Percentiles rank a stretch among this genome's conserved stretches.
phyloP scores from a whole-genome alignment of 179 eudicot genomes.

The Heliamphora pulchella region DNA sequence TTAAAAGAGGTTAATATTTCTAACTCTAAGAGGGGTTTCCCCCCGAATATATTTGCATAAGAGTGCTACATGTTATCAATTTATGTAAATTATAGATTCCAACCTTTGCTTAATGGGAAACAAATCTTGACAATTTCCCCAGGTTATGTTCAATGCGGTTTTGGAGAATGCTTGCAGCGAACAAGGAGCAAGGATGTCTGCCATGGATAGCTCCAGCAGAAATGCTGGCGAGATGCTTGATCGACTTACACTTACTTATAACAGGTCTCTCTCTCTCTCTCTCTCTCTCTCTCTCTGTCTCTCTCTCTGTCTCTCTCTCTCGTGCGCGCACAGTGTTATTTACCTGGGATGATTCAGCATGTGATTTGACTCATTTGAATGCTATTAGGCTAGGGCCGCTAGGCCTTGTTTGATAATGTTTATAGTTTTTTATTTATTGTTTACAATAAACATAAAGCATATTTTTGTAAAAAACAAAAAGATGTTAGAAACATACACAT shows the following conservation, averaged over 20 bases:
- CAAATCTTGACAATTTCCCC: slow-evolving; percentile 15
- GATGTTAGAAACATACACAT: no score
- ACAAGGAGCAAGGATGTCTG: slow-evolving; percentile 98
- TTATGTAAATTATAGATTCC: not conserved
- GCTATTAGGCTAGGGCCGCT: no score
- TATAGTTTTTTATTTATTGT: no score
- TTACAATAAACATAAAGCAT: no score
- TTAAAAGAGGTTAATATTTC: not conserved
- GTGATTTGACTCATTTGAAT: not conserved
- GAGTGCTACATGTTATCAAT: not conserved
- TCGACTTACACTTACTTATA: slow-evolving; percentile 78
- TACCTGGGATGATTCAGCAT: not conserved
- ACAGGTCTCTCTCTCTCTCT: slow-evolving; percentile 49
- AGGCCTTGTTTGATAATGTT: no score
- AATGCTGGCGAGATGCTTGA: slow-evolving; percentile 98
- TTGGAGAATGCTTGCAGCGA: slow-evolving; percentile 97
- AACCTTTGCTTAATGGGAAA: slow-evolving; percentile 3
- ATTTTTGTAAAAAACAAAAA: no score
- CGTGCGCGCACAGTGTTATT: not conserved
- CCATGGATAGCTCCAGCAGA: slow-evolving; percentile 95
- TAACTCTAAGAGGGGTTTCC: not conserved
- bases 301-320: not conserved
- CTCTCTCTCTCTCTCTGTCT: no score
- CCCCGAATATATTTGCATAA: not conserved
- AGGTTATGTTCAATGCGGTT: slow-evolving; percentile 88